These are phyloP conservation scores for Diplocarpon rosae DNA, from an alignment of 2,329 filamentous ascomycete genomes.

Conservation along the genomic window DNA sequence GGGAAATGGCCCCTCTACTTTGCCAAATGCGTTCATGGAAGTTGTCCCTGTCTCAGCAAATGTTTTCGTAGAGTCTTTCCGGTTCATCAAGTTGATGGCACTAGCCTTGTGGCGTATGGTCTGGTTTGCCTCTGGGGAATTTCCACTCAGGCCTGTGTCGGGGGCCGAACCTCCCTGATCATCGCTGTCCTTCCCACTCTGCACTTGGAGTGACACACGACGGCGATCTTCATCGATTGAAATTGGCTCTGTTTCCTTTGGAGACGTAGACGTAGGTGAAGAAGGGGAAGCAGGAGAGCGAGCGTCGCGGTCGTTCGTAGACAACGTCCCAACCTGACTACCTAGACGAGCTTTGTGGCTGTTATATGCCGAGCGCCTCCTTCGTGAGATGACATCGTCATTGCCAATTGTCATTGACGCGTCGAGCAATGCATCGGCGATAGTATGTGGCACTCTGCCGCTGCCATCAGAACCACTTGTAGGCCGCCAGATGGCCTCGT, in stretches of 20 bases:
- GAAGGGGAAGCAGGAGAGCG: constrained; percentile 18
- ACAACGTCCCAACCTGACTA: constrained; percentile 18
- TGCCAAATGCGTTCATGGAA: constrained; percentile 53
- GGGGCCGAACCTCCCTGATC: constrained; percentile 24
- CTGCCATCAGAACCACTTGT: constrained; percentile 29
- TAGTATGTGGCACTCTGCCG: constrained; percentile 48
- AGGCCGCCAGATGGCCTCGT: constrained; percentile 28
- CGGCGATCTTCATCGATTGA: constrained; percentile 12
- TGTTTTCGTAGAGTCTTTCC: constrained; percentile 47
- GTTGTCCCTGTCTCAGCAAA: constrained; percentile 54
- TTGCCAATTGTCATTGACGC: constrained; percentile 82
- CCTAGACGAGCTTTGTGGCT: constrained; percentile 37
- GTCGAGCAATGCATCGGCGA: constrained; percentile 82
- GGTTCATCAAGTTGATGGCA: constrained; percentile 49
- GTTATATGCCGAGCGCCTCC: constrained; percentile 41
- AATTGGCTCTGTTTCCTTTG: constrained; percentile 13
- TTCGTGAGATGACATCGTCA: constrained; percentile 51
- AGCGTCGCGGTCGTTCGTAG: constrained; percentile 12
- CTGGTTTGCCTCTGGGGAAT: constrained; percentile 28
- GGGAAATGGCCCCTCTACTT: constrained; percentile 41
- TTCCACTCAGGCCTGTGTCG: constrained; percentile 23
- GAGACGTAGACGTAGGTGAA: constrained; percentile 15
- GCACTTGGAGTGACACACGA: constrained; percentile 7
- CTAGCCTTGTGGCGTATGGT: constrained; percentile 46
- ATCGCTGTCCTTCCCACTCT: constrained; percentile 20